A percentile compares a stretch with the other conserved stretches of the same genome.
Conservation (phyloP, 2,329 filamentous ascomycete species). For the Plenodomus lindquistii region DNA sequence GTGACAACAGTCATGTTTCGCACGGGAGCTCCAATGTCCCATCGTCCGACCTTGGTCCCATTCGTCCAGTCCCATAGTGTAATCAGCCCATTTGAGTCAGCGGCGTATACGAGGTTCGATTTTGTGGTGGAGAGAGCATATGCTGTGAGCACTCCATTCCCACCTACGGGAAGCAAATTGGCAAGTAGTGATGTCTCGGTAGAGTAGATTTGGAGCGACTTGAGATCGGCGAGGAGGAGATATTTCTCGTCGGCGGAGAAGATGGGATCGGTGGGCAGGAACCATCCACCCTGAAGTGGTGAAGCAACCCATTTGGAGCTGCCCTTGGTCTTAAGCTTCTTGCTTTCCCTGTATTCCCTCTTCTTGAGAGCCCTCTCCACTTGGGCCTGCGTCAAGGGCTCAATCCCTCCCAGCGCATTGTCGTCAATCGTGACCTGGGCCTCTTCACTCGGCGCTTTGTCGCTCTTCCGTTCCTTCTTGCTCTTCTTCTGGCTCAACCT, state of each 20-base stretch:
- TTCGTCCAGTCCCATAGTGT: constrained; percentile 63
- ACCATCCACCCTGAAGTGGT: constrained; percentile 57
- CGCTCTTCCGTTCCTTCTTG: constrained; percentile 11
- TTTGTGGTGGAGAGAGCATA: constrained; percentile 58
- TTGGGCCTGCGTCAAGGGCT: not conserved
- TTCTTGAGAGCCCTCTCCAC: not conserved
- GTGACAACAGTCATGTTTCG: constrained; percentile 37
- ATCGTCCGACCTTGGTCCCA: constrained; percentile 49
- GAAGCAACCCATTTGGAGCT: constrained; percentile 44
- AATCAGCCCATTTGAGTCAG: constrained; percentile 55
- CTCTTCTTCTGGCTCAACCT: constrained; percentile 12
- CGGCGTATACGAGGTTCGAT: constrained; percentile 58
- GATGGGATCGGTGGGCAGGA: constrained; percentile 59
- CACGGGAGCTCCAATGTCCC: constrained; percentile 47
- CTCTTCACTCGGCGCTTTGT: not conserved
- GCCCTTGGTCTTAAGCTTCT: constrained; percentile 27
- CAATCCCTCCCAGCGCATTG: not conserved
- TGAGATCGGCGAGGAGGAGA: constrained; percentile 74
- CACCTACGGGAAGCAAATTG: constrained; percentile 63
- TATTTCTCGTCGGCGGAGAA: constrained; percentile 62
- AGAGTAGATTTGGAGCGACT: constrained; percentile 79
- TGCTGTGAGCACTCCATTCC: constrained; percentile 51
- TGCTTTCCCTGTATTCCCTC: constrained; percentile 8
- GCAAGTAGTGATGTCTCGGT: constrained; percentile 79
- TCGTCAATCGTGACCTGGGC: not conserved